Percentiles rank a stretch among this genome's conserved stretches.
phyloP scores from a whole-genome alignment of 768 basidiomycete species.

The Dioszegia hungarica region DNA sequence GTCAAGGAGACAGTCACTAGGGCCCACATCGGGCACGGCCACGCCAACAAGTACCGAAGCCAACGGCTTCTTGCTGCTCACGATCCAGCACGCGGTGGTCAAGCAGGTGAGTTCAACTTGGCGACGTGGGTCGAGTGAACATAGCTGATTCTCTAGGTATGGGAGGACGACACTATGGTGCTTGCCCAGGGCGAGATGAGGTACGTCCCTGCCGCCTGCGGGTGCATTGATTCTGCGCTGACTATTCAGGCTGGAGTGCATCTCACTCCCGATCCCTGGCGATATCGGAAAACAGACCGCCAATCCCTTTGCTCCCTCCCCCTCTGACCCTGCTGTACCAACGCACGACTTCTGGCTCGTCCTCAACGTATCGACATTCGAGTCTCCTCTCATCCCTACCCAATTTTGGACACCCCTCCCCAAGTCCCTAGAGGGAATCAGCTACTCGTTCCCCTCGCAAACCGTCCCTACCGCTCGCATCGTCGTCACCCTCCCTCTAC shows the following conservation, averaged over 20 bases:
- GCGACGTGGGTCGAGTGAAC: too few relatives aligned
- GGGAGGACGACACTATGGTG: slow-evolving; percentile 29
- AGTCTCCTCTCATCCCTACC: slow-evolving; percentile 61
- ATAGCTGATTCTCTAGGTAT: slow-evolving; percentile 15
- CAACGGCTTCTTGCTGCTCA: slow-evolving; percentile 42
- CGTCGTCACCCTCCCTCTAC: slow-evolving; percentile 41
- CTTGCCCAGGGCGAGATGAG: slow-evolving; percentile 41
- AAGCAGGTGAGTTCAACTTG: slow-evolving; percentile 30
- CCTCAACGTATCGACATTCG: slow-evolving; percentile 56
- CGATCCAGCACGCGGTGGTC: slow-evolving; percentile 37
- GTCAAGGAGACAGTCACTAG: background rate
- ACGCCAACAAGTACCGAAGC: slow-evolving; percentile 28
- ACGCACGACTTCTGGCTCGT: slow-evolving; percentile 66
- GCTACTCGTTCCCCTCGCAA: slow-evolving; percentile 48
- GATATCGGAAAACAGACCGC: slow-evolving; percentile 39
- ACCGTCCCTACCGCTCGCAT: slow-evolving; percentile 42
- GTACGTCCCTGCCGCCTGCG: slow-evolving; percentile 11
- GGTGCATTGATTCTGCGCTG: background rate
- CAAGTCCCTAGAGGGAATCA: slow-evolving; percentile 16
- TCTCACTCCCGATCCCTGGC: slow-evolving; percentile 53
- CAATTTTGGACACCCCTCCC: slow-evolving; percentile 53
- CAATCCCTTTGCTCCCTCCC: slow-evolving; percentile 44
- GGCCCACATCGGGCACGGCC: slow-evolving; percentile 8
- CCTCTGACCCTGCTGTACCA: slow-evolving; percentile 37
- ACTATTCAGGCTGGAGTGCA: slow-evolving; percentile 59